Evolutionary conservation across 345 rosid genomes (phyloP), one percentile per base, ranked within the genome.

Genomic region (Zanthoxylum bungeanum): DNA sequence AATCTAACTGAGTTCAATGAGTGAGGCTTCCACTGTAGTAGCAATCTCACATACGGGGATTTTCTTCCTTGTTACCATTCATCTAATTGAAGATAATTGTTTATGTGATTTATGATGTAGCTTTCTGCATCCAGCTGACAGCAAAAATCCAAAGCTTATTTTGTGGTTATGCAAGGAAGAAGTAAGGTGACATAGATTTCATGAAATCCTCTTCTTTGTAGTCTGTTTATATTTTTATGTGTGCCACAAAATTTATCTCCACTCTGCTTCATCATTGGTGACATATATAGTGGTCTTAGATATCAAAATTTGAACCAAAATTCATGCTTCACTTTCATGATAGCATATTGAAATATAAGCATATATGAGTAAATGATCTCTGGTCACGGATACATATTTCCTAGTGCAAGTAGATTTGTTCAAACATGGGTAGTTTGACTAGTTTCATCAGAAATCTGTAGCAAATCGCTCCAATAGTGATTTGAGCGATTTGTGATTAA

Each of bases 81-180:
- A 31, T 75, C 62, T 40, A 55, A 28, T 70, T 10, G 33, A 33
- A 52, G 33, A 37, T 31, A 9, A 39, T 66, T 44, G 51, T 70
- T 67, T 60, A 60, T 50, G 49, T 66, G 24, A 57, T 69, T 53
- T 31, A 25, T 82, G 12, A 19, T 56, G 71, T 81, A 93, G 98
- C 84, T 93, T 96, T 85, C 85, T 89, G 72, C 99, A 93, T 81
- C 99, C 99, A n/a, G 86, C 98, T 76, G 99, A 93, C 79, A 88
- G 88, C 83, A 88, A 88, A 82, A 96, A 85, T 75, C 86, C 83
- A 56, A 87, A 81, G 79, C 87, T 93, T 59, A 82, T 89, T 28
- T 78, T 76, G 55, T 96, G 99, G 99, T 76, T 96, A 73, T 88
- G 92, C 87, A 85, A 85, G 86, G 98, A 93, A 87, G 97, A 95